Conservation (phyloP, 225 moss, liverwort and hornwort genomes). For the Neckera pumila region DNA sequence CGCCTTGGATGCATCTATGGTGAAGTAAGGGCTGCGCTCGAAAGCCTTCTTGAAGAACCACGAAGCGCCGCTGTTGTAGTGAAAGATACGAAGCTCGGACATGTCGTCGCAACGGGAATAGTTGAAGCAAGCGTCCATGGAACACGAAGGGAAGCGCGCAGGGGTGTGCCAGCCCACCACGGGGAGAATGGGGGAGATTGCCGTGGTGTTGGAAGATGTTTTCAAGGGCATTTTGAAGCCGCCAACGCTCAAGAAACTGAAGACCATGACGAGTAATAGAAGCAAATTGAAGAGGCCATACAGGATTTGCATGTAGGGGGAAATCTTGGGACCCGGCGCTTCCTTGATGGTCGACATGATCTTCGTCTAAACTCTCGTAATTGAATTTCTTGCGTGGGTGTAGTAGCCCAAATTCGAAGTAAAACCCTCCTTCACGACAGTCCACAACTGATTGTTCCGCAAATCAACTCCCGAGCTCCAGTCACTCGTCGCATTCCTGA, state of each 20-base stretch:
- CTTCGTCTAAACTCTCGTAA: background rate
- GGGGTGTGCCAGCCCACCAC: background rate
- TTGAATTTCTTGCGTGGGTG: background rate
- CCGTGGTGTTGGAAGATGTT: background rate
- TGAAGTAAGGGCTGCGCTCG: constrained; percentile 16
- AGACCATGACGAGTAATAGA: background rate
- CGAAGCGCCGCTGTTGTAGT: background rate
- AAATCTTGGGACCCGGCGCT: constrained; percentile 14
- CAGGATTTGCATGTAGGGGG: constrained; percentile 19
- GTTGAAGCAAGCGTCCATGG: constrained; percentile 38
- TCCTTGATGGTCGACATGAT: constrained; percentile 37
- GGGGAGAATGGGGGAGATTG: background rate
- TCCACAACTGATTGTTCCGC: background rate
- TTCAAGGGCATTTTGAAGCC: background rate
- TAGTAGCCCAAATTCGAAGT: background rate
- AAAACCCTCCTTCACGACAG: background rate
- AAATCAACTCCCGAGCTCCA: background rate
- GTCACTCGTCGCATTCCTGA: background rate
- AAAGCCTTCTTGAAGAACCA: constrained; percentile 31
- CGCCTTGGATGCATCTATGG: constrained; percentile 15
- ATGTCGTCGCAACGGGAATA: constrained; percentile 25
- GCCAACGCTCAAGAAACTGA: constrained; percentile 17
- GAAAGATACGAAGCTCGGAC: constrained; percentile 21
- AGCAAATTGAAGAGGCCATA: constrained; percentile 29
- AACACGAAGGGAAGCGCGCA: constrained; percentile 1